Evolutionary conservation across 345 rosid genomes (phyloP), one percentile per base, ranked within the genome.

Genomic region (Camelina sativa): DNA sequence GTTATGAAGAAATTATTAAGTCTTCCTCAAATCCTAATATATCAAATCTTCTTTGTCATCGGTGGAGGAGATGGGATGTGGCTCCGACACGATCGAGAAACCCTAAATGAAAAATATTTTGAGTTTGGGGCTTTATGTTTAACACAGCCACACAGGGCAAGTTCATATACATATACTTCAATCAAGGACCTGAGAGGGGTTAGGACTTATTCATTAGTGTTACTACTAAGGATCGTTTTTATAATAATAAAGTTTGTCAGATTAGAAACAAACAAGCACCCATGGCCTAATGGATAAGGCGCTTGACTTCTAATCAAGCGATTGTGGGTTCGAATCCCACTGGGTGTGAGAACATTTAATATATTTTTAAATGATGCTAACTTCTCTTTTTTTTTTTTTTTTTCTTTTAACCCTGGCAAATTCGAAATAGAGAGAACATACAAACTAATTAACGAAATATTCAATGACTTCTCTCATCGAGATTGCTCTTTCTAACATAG

Each of bases 291-390:
- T 68, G 72, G 72, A 68, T 68, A 68, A 54, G 62, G 62, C 72
- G 72, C 52, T 68, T 68, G 72, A 68, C 71, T 67, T 67, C 72
- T 68, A 68, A 68, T 68, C 52, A 68, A 68, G 25, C 72, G 62
- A 68, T 54, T 68, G 62, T 54, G 62, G 62, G 53, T 17, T 48
- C 53, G 53, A 48, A 48, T 48, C 53, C 53, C 53, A 48, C 53
- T 48, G 53, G 53, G 53, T 48, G 53, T 43, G 47, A 43, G 3
- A 2, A 8, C 2, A 8, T 1, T 3, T 41, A 1, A 22, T 22
- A 22, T 22, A 22, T 23, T 12, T 11, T 41, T 41, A 38, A 10
- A 38, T 10, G 13, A 38, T 10, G 13, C 43, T 4, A 11, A 1
- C 5, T 40, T 40, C 2, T 4, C 44, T 43, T 43, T 43, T 43